Evolutionary conservation across 345 rosid species (phyloP), one percentile per base, ranked within the genome.

Genomic region (Noccaea bulbosa): DNA sequence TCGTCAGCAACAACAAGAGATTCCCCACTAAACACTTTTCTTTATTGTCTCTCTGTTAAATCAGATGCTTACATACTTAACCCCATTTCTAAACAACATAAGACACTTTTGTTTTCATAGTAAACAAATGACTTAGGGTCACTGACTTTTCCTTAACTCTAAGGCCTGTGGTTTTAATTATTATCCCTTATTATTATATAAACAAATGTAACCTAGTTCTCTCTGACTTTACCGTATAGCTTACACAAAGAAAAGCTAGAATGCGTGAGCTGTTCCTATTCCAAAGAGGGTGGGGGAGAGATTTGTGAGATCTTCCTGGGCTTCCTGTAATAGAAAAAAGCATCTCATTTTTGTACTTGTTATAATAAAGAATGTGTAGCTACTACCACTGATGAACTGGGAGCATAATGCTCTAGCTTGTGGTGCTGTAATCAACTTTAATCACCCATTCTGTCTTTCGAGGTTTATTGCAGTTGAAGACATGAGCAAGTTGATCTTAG

Each of bases 381-480:
- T 50, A 51, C 78, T 15, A 67, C 72, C 72, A 58, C 27, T 46
- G 65, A 62, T 75, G 65, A 61, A 62, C 70, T 69, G 79, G 56
- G 47, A 55, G 70, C 44, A 69, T 69, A 69, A 56, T 49, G 47
- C 48, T 69, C 48, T 69, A 76, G 73, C 73, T 74, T 67, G 57
- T 76, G 75, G 75, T 56, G 75, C 75, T 69, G 79, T 76, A 69
- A 69, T 69, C 60, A 55, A 41, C 79, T 76, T 76, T 76, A 62
- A 33, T 30, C 47, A 62, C 32, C 34, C 16, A 68, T 14, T 44
- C 3, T 22, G 35, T 24, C 70, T 62, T 68, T 69, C 74, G 16
- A 53, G 14, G 44, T 62, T 67, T 68, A 44, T 75, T 68, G 51
- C 32, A 20, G 22, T 20, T 20, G 22, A 1, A 62, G 59, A 32